Evolutionary conservation across 2,329 filamentous ascomycete genomes (phyloP).

Genomic region (Nakataea oryzae): DNA sequence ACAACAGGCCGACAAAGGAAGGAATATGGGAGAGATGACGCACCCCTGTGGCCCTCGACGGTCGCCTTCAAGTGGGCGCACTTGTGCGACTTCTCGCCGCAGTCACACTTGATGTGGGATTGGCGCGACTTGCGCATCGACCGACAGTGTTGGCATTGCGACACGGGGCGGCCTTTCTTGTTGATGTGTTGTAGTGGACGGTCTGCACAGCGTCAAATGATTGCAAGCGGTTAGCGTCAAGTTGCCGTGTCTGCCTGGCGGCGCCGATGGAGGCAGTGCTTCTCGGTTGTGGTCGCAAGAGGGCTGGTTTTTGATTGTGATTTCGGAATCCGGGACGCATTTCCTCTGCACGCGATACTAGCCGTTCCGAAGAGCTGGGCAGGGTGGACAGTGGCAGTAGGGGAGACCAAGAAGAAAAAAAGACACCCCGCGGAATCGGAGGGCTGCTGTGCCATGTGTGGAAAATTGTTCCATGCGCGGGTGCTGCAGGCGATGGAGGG

Average conservation of each 20-base stretch:
- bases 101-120: conserved; percentile 93
- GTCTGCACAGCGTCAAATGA: conserved; percentile 44
- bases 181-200: conserved; percentile 89
- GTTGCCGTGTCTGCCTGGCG: neutral
- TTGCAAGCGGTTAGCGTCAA: neutral
- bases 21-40: conserved; percentile 17
- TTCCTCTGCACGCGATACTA: neutral
- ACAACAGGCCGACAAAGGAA: neutral
- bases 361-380: neutral
- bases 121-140: conserved; percentile 91
- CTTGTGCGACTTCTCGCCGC: conserved; percentile 79
- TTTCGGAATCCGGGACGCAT: neutral
- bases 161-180: conserved; percentile 94
- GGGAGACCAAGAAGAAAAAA: neutral
- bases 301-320: neutral
- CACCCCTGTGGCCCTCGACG: conserved; percentile 49
- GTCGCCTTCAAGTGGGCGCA: conserved; percentile 50
- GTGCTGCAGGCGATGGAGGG: neutral
- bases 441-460: neutral
- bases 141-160: conserved; percentile 96
- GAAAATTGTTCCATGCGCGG: neutral
- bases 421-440: neutral
- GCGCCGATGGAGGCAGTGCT: neutral
- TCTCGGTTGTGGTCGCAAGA: neutral
- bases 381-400: neutral